Base-by-base conservation (phyloP, 257 asterid species). In the Lantana camara region DNA sequence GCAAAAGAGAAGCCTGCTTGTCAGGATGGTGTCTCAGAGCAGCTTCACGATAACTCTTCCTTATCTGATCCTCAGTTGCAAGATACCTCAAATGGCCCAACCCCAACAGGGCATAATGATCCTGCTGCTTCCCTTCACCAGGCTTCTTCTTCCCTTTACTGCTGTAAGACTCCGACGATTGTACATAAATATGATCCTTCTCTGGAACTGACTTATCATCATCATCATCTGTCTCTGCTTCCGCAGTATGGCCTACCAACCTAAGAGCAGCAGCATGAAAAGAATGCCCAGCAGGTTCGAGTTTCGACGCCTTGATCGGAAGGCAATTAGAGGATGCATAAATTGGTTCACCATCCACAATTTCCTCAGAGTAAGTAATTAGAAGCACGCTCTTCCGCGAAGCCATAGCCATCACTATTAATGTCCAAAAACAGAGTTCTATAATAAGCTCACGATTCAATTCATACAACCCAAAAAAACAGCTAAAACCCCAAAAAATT, bases 21-120 rank as follows among this genome's bases (percentile, higher is more conserved):
- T 94, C 99, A 4, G 99, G 99, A 69, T 94, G 97, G 83, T 90
- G 88, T 75, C 73, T 81, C 64, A 94, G 74, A 52, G 99, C 99
- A 79, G 94, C 75, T 74, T 90, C 97, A 0, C 97, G 95, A 21
- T 94, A 94, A 62, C 95, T 84, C 80, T 84, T 94, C 56, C 80
- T 64, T 68, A 94, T 94, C 73, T 88, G 99, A 70, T 94, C 99
- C 90, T 94, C 99, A 35, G 96, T 85, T 0, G 97, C 99, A 64
- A 94, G 95, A 74, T 87, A 94, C 82, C 97, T 90, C 73, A 94
- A 79, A 80, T 94, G 90, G 64, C 92, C 77, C 88, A 94, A 77
- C 34, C 99, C 96, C 83, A 94, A 61, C 42, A 94, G 68, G 5
- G 99, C 90, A 81, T 94, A 94, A 80, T 94, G 99, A 73, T 94